Evolutionary conservation across 2,329 filamentous ascomycete genomes (phyloP).

Genomic region (Trichoderma sp.): DNA sequence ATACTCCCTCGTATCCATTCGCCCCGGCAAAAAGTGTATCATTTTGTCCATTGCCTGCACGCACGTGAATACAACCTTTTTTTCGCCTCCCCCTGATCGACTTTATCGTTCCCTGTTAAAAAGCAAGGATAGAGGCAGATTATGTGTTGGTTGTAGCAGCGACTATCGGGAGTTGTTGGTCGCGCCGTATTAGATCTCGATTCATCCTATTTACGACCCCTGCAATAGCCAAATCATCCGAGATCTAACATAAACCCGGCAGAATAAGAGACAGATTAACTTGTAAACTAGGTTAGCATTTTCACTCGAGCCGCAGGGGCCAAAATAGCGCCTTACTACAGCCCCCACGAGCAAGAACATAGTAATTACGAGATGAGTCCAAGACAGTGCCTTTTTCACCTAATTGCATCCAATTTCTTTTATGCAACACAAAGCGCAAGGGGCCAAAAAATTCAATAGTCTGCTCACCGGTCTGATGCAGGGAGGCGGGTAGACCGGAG

Average conservation of each 20-base stretch:
- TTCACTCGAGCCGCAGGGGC: background rate
- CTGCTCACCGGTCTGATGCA: background rate
- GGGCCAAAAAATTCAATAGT: background rate
- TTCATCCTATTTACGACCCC: background rate
- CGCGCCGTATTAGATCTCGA: background rate
- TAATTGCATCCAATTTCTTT: background rate
- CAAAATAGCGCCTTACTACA: background rate
- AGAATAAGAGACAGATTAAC: background rate
- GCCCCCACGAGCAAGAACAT: background rate
- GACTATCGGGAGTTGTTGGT: background rate
- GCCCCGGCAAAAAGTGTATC: background rate
- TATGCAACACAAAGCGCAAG: background rate
- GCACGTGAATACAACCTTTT: slow-evolving; percentile 7
- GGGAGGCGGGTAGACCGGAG: background rate
- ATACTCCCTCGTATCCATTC: background rate
- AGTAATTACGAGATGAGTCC: background rate
- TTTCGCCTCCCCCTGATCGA: background rate
- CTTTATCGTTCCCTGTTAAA: background rate
- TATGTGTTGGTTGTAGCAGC: background rate
- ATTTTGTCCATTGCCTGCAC: background rate
- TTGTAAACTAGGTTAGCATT: background rate
- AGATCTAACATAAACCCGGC: background rate
- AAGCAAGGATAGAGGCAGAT: background rate
- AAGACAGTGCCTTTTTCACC: background rate
- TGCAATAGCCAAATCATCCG: background rate